These are phyloP conservation scores for Castanopsis chinensis DNA, from an alignment of 306 rosid species.

Conservation along the genomic window DNA sequence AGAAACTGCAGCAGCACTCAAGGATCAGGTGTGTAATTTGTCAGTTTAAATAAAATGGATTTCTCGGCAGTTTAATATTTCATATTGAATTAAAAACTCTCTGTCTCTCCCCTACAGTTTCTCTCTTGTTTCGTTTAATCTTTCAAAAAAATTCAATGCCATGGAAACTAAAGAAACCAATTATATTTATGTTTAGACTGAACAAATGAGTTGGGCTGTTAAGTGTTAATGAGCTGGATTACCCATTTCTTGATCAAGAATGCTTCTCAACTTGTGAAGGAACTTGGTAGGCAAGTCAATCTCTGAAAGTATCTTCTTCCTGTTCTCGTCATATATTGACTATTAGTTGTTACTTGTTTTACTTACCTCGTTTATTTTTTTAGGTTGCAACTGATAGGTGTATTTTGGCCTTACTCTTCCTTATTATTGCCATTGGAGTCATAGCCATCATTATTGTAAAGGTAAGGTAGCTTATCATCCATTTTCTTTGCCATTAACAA, in stretches of 20 bases:
- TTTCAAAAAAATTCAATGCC: background rate
- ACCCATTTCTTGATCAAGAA: constrained; percentile 94
- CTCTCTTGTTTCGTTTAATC: background rate
- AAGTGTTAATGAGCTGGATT: constrained; percentile 68
- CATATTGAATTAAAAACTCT: background rate
- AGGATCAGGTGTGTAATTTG: constrained; percentile 70
- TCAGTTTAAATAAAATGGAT: too few relatives aligned
- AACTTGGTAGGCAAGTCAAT: constrained; percentile 97
- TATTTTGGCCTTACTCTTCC: constrained; percentile 75
- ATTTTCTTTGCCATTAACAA: background rate
- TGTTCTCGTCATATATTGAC: constrained; percentile 13
- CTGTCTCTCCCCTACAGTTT: background rate
- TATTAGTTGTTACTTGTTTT: background rate
- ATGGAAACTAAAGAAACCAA: constrained; percentile 24
- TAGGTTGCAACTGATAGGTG: constrained; percentile 95
- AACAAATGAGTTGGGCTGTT: constrained; percentile 96
- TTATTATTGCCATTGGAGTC: constrained; percentile 70
- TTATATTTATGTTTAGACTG: constrained; percentile 61
- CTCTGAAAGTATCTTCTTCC: constrained; percentile 46
- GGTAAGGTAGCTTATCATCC: constrained; percentile 34
- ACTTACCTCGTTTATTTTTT: constrained; percentile 8
- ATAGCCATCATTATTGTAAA: constrained; percentile 80
- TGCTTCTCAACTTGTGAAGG: constrained; percentile 89
- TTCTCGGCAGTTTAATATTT: background rate
- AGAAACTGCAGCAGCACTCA: constrained; percentile 87